Evolutionary conservation across 768 basidiomycete genomes (phyloP).

Genomic region (Mycena rebaudengoi): DNA sequence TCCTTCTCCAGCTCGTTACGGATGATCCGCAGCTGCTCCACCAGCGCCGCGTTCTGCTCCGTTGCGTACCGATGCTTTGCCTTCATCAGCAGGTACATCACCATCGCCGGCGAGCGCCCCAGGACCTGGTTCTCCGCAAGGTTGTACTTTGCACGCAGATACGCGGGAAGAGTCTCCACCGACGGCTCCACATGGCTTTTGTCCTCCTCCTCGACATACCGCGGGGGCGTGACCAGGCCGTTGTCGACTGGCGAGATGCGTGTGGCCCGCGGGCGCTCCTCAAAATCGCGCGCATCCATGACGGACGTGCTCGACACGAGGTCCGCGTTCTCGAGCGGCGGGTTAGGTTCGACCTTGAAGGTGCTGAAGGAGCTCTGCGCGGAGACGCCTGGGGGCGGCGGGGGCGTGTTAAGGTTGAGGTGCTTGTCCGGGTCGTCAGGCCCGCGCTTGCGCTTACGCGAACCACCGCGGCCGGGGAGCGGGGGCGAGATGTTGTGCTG

Average conservation of each 20-base stretch:
- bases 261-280: conserved; percentile 6
- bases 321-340: conserved; percentile 49
- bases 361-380: conserved; percentile 54
- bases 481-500: conserved; percentile 85
- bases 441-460: conserved; percentile 74
- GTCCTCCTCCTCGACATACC: conserved; percentile 42
- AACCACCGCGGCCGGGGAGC: conserved; percentile 74
- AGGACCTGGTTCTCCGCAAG: conserved; percentile 68
- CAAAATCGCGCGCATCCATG: conserved; percentile 32
- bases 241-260: conserved; percentile 19
- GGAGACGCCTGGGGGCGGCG: conserved; percentile 34
- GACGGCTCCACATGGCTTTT: conserved; percentile 46
- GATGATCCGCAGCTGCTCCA: conserved; percentile 68
- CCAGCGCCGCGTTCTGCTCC: conserved; percentile 71
- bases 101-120: conserved; percentile 74
- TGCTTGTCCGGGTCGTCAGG: conserved; percentile 45
- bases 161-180: conserved; percentile 60
- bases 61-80: conserved; percentile 79
- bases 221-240: conserved; percentile 26
- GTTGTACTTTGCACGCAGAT: conserved; percentile 60
- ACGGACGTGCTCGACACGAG: conserved; percentile 44
- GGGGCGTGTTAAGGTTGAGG: conserved; percentile 32
- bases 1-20: conserved; percentile 61
- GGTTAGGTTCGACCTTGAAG: conserved; percentile 69
- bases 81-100: conserved; percentile 77